Percentiles rank a stretch among this genome's conserved stretches.
These are phyloP conservation scores for Mycothermus thermophilus DNA, from an alignment of 495 filamentous ascomycete genomes.

Conservation along the genomic window DNA sequence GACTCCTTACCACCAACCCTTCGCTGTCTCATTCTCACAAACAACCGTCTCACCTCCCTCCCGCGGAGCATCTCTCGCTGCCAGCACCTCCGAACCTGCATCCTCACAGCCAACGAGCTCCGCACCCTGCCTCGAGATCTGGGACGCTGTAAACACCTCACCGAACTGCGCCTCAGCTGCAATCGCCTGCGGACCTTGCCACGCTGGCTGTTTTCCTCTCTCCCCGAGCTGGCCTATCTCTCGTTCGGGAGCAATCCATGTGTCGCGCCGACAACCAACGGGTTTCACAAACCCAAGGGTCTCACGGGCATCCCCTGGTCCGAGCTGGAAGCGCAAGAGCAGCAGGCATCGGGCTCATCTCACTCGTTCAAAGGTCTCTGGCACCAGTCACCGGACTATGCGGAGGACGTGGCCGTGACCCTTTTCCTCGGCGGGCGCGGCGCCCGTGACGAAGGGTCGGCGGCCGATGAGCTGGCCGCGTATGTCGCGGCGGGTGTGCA, in stretches of 20 bases:
- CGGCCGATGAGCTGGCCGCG: slow-evolving; percentile 31
- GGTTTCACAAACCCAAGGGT: slow-evolving; percentile 9
- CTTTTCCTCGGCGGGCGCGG: slow-evolving; percentile 29
- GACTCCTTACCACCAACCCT: slow-evolving; percentile 26
- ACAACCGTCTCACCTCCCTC: slow-evolving; percentile 24
- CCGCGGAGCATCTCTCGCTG: slow-evolving; percentile 29
- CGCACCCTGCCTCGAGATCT: slow-evolving; percentile 24
- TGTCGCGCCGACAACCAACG: slow-evolving; percentile 8
- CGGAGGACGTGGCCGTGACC: slow-evolving; percentile 32
- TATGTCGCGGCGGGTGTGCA: slow-evolving; percentile 29
- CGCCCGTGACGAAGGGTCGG: slow-evolving; percentile 23
- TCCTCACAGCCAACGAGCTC: slow-evolving; percentile 30
- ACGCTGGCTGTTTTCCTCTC: slow-evolving; percentile 23
- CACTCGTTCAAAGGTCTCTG: slow-evolving; percentile 23
- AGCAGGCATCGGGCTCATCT: slow-evolving; percentile 9
- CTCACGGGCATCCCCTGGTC: slow-evolving; percentile 27
- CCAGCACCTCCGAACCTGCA: slow-evolving; percentile 27
- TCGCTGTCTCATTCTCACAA: slow-evolving; percentile 32
- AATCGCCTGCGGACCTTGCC: slow-evolving; percentile 27
- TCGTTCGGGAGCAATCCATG: slow-evolving; percentile 35
- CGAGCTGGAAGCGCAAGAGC: slow-evolving; percentile 23
- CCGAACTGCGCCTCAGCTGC: slow-evolving; percentile 25
- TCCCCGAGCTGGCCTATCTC: slow-evolving; percentile 32
- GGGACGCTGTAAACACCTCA: slow-evolving; percentile 27
- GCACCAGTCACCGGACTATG: slow-evolving; percentile 14